Evolutionary conservation across 2,329 filamentous ascomycete genomes (phyloP).

Genomic region (Epichloe sp.): DNA sequence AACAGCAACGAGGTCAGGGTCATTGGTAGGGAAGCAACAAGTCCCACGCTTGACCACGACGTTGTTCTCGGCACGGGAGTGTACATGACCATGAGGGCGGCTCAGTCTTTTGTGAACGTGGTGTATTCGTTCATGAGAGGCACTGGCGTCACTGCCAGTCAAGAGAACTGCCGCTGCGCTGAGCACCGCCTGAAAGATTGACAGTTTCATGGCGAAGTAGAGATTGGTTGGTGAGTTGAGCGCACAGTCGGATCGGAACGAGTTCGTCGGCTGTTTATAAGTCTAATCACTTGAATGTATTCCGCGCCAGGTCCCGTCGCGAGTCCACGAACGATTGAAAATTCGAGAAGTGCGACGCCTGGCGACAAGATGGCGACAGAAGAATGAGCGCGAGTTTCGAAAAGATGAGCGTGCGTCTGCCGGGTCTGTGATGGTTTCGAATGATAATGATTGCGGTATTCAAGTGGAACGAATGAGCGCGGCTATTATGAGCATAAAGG

Average conservation of each 20-base stretch:
- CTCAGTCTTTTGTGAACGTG: constrained; percentile 24
- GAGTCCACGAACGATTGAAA: not conserved
- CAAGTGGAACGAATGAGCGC: not conserved
- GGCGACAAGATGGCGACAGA: not conserved
- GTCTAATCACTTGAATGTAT: not conserved
- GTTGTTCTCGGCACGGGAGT: constrained; percentile 10
- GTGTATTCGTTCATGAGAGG: constrained; percentile 21
- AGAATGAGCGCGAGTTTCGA: not conserved
- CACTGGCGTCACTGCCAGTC: constrained; percentile 21
- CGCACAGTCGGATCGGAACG: not conserved
- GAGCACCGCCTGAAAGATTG: constrained; percentile 34
- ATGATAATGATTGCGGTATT: not conserved
- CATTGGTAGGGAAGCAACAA: constrained; percentile 50
- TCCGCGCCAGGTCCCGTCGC: not conserved
- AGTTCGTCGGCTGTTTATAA: not conserved
- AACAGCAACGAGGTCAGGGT: constrained; percentile 53
- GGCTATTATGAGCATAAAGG: not conserved
- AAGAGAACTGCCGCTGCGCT: constrained; percentile 34
- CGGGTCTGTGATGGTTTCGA: not conserved
- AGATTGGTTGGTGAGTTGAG: not conserved
- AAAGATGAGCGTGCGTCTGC: not conserved
- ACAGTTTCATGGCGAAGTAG: constrained; percentile 36
- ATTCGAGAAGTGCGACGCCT: not conserved
- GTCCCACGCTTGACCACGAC: constrained; percentile 37
- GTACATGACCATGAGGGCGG: constrained; percentile 15